These are phyloP conservation scores for Lentinula edodes DNA, from an alignment of 768 basidiomycete species.

Conservation along the genomic window DNA sequence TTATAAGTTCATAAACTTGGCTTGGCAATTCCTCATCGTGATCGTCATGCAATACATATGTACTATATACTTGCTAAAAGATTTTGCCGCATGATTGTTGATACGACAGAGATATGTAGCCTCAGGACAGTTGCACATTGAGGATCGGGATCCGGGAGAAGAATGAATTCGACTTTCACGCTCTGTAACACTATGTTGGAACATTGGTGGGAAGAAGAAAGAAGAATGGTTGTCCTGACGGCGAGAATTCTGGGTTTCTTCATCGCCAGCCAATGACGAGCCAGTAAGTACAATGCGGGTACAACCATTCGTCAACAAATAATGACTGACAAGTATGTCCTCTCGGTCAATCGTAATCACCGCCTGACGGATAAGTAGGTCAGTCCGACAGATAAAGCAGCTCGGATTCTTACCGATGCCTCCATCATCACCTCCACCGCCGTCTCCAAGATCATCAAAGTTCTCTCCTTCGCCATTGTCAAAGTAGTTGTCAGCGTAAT, in stretches of 20 bases:
- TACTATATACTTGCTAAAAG: too few relatives aligned
- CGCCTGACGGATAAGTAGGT: conserved; percentile 6
- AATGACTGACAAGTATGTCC: background rate
- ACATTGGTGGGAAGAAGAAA: background rate
- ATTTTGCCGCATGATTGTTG: too few relatives aligned
- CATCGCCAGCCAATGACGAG: too few relatives aligned
- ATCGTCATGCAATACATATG: too few relatives aligned
- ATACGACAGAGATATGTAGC: too few relatives aligned
- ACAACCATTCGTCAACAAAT: background rate
- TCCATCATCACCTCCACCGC: conserved; percentile 49
- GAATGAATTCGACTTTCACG: background rate
- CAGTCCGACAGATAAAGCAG: conserved; percentile 1
- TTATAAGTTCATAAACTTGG: background rate
- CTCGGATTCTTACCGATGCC: conserved; percentile 39
- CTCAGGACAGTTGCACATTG: too few relatives aligned
- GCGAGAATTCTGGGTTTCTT: background rate
- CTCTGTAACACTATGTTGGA: background rate
- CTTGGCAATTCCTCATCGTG: conserved; percentile 1
- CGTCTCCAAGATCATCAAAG: conserved; percentile 58
- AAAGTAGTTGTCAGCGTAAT: conserved; percentile 88
- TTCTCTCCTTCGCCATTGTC: conserved; percentile 86
- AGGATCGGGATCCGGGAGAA: too few relatives aligned
- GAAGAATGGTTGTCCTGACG: background rate
- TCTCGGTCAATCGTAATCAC: conserved; percentile 13
- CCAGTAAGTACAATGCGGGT: too few relatives aligned